Base-by-base conservation (phyloP, 805 yeast genomes). In the Candida koratica region DNA sequence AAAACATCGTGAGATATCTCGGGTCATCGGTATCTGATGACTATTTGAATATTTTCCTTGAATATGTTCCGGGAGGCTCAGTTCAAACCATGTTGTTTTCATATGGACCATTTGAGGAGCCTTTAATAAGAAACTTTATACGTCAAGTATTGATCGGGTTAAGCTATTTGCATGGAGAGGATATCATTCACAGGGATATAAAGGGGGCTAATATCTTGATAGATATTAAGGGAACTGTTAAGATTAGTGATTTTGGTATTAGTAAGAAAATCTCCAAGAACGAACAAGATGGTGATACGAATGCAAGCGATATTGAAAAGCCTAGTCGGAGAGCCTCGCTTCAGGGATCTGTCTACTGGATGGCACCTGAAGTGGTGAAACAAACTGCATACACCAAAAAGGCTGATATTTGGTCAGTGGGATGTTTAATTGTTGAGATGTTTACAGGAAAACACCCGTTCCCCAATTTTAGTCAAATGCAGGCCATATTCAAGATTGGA, bases 331-430 rank as follows among this genome's bases (percentile, higher is more conserved):
- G 97, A 28, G 89, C 85, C 2, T 87, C 96, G 0, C 62, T 87
- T 36, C 97, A 90, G 59, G 98, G 98, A 0, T 86, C 96, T 39
- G 69, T 90, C 0, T 93, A 82, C 54, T 93, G 98, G 97, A 93
- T 93, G 98, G 97, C 98, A 0, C 98, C 98, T 0, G 98, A 93
- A 56, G 97, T 93, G 6, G 97, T 93, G 12, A 86, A 88, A 51
- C 97, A 89, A 53, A 81, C 85, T 2, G 85, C 88, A 0, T 85
- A 90, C 36, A 90, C 97, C 1, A 80, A 83, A 25, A 87, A 86
- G 58, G 95, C 96, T 0, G 98, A 93, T 56, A 87, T 93, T 17
- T 93, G 98, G 98, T 86, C 96, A 0, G 82, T 94, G 7, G 98
- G 97, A 0, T 93, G 97, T 57, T 71, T 93, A 17, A 75, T 90